Evolutionary conservation across 495 filamentous ascomycete genomes (phyloP), one percentile per base, ranked within the genome.

Genomic region (Sporormia fimetaria): DNA sequence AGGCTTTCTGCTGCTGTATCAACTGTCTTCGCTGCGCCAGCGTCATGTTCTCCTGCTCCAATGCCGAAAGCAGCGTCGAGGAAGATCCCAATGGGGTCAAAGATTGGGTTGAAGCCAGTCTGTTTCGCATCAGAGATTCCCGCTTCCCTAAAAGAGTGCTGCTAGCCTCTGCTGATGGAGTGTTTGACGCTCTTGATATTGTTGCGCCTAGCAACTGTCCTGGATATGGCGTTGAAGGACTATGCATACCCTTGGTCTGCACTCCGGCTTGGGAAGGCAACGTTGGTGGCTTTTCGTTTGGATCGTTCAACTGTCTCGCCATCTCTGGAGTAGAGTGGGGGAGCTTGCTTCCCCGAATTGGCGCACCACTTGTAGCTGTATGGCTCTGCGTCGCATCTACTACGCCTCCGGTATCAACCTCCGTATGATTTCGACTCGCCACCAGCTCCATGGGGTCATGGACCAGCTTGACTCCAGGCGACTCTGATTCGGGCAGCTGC

Each of bases 21-120:
- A 71, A 47, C 20, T 62, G 55, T 29, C 63, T 75, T 35, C 83
- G 80, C 44, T 78, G 71, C 15, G 80, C 78, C 12, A 93, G 77
- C 0, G 83, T 76, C 44, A 88, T 69, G 55, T 87, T 71, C 38
- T 90, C 86, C 27, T 61, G 64, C 31, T 71, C 70, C 37, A 66
- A 21, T n/a, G 34, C 17, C 3, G 36, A 14, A 53, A 55, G 47
- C 46, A 46, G 30, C 62, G 47, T 57, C 52, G 59, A 26, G 44
- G 48, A 37, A 36, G 40, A 43, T 15, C 38, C 31, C 28, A 52
- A 34, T 32, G 51, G 37, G 48, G 45, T 43, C 55, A 67, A 49
- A 44, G 63, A 42, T 40, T 54, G 56, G 32, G 45, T 43, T 34
- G n/a, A n/a, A n/a, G 54, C 55, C 21, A 63, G 61, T 43, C 70